phyloP scores from a whole-genome alignment of 1,284 basidiomycete species.

The Fomitopsis pinicola region DNA sequence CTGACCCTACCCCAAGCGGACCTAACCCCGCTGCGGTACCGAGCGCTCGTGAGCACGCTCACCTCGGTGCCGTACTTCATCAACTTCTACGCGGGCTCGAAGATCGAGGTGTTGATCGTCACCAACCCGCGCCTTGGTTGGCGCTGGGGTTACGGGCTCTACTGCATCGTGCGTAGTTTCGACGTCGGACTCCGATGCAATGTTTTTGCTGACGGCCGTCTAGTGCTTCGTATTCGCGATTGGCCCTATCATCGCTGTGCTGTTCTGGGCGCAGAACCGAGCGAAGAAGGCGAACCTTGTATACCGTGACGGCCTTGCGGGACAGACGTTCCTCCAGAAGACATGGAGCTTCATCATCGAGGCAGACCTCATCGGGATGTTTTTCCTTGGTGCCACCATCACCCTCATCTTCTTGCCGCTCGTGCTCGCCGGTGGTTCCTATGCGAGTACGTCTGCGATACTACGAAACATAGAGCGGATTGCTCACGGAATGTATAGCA shows the following conservation, averaged over 20 bases:
- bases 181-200: not conserved
- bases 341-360: slow-evolving; percentile 35
- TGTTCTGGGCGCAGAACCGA: slow-evolving; percentile 70
- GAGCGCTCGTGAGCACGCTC: slow-evolving; percentile 66
- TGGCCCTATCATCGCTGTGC: slow-evolving; percentile 55
- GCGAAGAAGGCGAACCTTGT: slow-evolving; percentile 50
- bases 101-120: slow-evolving; percentile 58
- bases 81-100: slow-evolving; percentile 67
- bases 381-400: slow-evolving; percentile 50
- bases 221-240: slow-evolving; percentile 52
- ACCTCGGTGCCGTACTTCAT: slow-evolving; percentile 67
- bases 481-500: not conserved
- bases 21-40: slow-evolving; percentile 76
- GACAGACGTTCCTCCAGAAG: slow-evolving; percentile 14
- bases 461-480: not conserved
- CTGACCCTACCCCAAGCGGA: slow-evolving; percentile 48
- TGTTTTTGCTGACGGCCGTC: slow-evolving; percentile 55
- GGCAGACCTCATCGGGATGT: slow-evolving; percentile 59
- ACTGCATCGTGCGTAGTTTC: not conserved
- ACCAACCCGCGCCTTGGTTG: slow-evolving; percentile 46
- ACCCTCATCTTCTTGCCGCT: slow-evolving; percentile 58
- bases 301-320: slow-evolving; percentile 7
- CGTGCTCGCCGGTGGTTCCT: slow-evolving; percentile 39
- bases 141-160: slow-evolving; percentile 66
- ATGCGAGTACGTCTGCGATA: not conserved